Evolutionary conservation across 352 stramenopile genomes (phyloP).

Genomic region (Globisporangium lucens): DNA sequence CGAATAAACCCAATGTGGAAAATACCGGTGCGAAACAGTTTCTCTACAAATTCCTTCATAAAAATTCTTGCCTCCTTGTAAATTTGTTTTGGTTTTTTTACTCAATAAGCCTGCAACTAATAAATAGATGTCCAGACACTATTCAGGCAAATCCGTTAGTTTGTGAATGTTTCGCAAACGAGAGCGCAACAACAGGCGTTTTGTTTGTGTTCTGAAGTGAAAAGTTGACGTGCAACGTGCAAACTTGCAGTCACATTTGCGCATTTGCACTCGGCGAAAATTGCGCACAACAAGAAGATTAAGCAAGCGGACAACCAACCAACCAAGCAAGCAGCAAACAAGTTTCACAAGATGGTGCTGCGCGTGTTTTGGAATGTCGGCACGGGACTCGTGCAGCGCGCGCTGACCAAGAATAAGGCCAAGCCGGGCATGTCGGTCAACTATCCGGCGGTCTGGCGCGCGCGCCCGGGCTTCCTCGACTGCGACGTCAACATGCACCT

Average conservation of each 20-base stretch:
- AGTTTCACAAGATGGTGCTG: conserved; percentile 48
- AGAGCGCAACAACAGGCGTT: neutral
- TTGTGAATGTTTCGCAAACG: neutral
- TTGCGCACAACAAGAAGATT: neutral
- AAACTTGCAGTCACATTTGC: neutral
- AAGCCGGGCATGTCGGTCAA: conserved; percentile 53
- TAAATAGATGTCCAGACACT: too few relatives aligned
- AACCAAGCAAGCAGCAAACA: neutral
- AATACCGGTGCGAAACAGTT: too few relatives aligned
- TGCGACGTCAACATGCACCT: conserved; percentile 85
- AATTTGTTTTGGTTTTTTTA: too few relatives aligned
- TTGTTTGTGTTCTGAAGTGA: conserved; percentile 2
- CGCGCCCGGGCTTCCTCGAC: conserved; percentile 63
- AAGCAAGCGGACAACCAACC: neutral
- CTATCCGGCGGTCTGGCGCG: conserved; percentile 69
- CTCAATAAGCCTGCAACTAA: too few relatives aligned
- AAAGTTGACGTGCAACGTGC: neutral
- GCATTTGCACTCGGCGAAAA: neutral
- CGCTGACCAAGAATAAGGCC: conserved; percentile 48
- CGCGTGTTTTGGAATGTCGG: conserved; percentile 68
- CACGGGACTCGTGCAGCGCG: conserved; percentile 46
- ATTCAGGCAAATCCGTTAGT: too few relatives aligned
- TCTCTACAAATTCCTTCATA: too few relatives aligned
- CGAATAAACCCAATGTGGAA: too few relatives aligned
- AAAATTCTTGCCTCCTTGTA: too few relatives aligned